phyloP scores from a whole-genome alignment of 176 grass and related monocot species.

The Bothriochloa decipiens region DNA sequence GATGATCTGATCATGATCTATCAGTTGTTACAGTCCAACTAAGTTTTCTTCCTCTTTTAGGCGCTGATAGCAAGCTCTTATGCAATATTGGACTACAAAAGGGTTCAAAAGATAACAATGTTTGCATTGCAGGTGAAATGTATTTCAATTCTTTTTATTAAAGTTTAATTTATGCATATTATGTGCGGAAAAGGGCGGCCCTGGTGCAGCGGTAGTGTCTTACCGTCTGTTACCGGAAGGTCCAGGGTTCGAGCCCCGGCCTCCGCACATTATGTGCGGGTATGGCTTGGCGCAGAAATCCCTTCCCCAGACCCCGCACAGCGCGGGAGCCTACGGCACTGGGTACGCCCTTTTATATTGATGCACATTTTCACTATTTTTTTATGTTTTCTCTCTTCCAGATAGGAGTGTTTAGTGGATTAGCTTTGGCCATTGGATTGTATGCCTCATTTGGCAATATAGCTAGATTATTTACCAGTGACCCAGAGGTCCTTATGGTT shows the following conservation, averaged over 20 bases:
- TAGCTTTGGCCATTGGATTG: conserved; percentile 73
- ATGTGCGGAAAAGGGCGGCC: too few species aligned
- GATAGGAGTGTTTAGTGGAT: conserved; percentile 70
- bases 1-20: conserved; percentile 27
- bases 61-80: conserved; percentile 88
- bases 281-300: too few species aligned
- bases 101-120: conserved; percentile 66
- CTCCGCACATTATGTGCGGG: too few species aligned
- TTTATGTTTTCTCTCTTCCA: conserved; percentile 48
- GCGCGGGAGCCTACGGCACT: too few species aligned
- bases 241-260: too few species aligned
- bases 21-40: conserved; percentile 14
- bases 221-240: too few species aligned
- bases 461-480: conserved; percentile 81
- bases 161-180: not conserved
- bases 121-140: conserved; percentile 70
- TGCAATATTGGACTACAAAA: conserved; percentile 73
- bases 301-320: too few species aligned
- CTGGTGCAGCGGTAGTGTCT: too few species aligned
- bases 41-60: conserved; percentile 45
- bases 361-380: not conserved
- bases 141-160: conserved; percentile 22
- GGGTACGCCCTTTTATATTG: too few species aligned
- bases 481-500: conserved; percentile 76
- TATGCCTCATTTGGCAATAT: conserved; percentile 78